Base-by-base conservation (phyloP, 2,329 filamentous ascomycete species). In the Venturia asperata region DNA sequence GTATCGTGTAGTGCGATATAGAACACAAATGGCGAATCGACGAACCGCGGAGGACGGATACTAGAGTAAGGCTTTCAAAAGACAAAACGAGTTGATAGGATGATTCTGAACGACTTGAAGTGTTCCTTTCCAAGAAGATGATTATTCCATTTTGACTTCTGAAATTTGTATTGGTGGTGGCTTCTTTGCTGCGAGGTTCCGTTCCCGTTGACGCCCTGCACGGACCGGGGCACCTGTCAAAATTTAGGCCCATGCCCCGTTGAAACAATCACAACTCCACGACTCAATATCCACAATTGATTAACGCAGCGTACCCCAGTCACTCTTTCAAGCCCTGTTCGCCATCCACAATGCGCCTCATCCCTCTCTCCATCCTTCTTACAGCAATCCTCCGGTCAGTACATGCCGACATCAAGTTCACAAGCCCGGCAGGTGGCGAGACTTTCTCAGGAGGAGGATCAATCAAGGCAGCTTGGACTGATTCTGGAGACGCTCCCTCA, bases 381-480 rank as follows among this genome's bases (percentile, higher is more conserved):
- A 34, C 63, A 15, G 3, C 30, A 1, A 39, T 58, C n/a, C n/a
- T 58, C 30, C 24, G 39, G 11, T 27, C 37, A 66, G 79, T 75
- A 34, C 70, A 79, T 66, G 83, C 83, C 64, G 82, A 82, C 69
- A 76, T 85, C 68, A 72, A 81, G 64, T 84, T 88, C 75, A 80
- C 78, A 60, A 74, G 71, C 21, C 85, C 85, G 7, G 74, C 76
- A 39, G 78, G 81, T 27, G 85, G 83, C 61, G 76, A 79, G 21
- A 77, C 77, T 17, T 68, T 85, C 27, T 73, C 79, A 60, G 80
- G 77, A 19, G 83, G 81, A 58, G 76, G 79, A 64, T 72, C 79
- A 17, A 77, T 88, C 61, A 78, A 77, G 4, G 77, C 86, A 21
- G 75, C 79, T 68, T 88, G 85, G 85, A 77, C 78, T 66, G 84